Base-by-base conservation (phyloP, 1,139 yeast species). In the Blastobotrys indianensis region DNA sequence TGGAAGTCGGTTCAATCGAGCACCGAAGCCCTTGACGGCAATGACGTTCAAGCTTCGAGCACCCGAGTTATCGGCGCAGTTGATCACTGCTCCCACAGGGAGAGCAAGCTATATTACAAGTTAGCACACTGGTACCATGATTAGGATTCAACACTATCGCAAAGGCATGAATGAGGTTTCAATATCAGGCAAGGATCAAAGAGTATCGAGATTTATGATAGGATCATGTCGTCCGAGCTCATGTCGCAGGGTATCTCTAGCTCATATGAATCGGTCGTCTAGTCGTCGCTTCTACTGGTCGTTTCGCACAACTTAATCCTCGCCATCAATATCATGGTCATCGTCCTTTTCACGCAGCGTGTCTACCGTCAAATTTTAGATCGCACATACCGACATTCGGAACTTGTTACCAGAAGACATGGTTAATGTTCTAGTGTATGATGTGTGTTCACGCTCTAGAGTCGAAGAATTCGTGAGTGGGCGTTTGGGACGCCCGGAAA, bases 1-100 rank as follows among this genome's bases (percentile, higher is more conserved):
- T 75, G 99, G 99, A 68, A 94, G 85, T 84, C 98, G 92, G 92
- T 92, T 94, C 75, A 94, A 86, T 83, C 97, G 90, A 67, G 98
- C 97, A 82, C 98, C 98, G 72, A 79, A 75, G 68, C 98, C 98
- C 82, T 90, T 92, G 73, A 94, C 99, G 78, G 99, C 92, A 71
- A 94, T 78, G 78, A 94, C 82, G 84, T 90, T 87, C 72, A 94
- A 84, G 87, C 90, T 92, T 83, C 97, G 90, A 69, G 98, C 99
- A 82, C 99, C 99, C 67, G 95, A 80, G 95, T 94, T 94, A 77
- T 94, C 99, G 76, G 95, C 92, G 82, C 99, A 94, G 88, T 94
- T 94, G 80, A 94, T 84, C 75, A 94, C 88, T 76, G 99, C 99
- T 77, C 98, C 98, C 67, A 81, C 85, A 78, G 99, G 99, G 74